Percentiles rank a stretch among this genome's conserved stretches.
These are phyloP conservation scores for Sindora glabra DNA, from an alignment of 306 rosid species.

Conservation along the genomic window DNA sequence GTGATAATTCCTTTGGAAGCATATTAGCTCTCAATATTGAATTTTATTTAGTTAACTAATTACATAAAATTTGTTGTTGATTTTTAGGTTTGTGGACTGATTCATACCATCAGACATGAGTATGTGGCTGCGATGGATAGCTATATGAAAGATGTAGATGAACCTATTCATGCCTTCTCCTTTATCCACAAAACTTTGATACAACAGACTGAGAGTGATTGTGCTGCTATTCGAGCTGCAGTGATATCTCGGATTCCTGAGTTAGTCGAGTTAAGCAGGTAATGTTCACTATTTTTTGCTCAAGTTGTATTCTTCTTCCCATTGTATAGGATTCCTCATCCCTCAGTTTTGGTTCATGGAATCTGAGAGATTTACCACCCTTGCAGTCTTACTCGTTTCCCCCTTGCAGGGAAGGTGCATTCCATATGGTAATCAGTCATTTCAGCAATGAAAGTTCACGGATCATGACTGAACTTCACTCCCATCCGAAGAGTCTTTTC, in stretches of 20 bases:
- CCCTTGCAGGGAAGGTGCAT: conserved; percentile 60
- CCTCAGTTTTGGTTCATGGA: neutral
- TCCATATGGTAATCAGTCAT: conserved; percentile 63
- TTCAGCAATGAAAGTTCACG: conserved; percentile 58
- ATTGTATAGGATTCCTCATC: neutral
- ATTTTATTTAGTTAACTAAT: conserved; percentile 14
- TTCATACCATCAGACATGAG: conserved; percentile 59
- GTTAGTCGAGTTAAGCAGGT: conserved; percentile 77
- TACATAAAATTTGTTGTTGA: neutral
- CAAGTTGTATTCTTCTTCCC: neutral
- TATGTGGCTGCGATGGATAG: conserved; percentile 81
- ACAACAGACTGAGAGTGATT: conserved; percentile 39
- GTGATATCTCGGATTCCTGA: conserved; percentile 66
- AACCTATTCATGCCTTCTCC: conserved; percentile 84
- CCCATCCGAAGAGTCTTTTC: conserved; percentile 78
- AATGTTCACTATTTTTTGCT: conserved; percentile 9
- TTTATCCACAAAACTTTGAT: conserved; percentile 61
- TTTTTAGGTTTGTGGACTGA: conserved; percentile 83
- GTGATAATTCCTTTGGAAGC: conserved; percentile 12
- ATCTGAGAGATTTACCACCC: conserved; percentile 10
- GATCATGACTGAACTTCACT: conserved; percentile 55
- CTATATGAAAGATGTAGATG: conserved; percentile 77
- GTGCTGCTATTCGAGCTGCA: conserved; percentile 48
- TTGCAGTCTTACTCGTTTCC: conserved; percentile 17
- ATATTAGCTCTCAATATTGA: conserved; percentile 8